Conservation (phyloP, 768 basidiomycete species). For the Phlegmacium glaucopus region DNA sequence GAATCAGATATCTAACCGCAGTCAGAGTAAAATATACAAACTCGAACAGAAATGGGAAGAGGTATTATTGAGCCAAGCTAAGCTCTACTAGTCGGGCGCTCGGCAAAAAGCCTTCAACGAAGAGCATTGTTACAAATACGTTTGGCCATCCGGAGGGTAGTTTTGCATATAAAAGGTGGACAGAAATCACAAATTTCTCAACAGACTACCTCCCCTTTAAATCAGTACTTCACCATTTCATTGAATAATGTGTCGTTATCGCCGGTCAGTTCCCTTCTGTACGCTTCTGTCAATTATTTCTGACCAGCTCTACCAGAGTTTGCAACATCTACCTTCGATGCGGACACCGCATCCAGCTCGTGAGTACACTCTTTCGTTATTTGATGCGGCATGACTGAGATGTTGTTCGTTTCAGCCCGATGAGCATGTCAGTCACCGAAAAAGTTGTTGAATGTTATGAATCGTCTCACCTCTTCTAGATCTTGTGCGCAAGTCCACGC, state of each 20-base stretch:
- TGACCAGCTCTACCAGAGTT: constrained; percentile 30
- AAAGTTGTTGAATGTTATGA: constrained; percentile 15
- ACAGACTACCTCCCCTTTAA: constrained; percentile 1
- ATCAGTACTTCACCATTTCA: constrained; percentile 1
- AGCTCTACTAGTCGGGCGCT: no score
- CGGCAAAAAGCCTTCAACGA: no score
- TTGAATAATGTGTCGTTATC: constrained; percentile 47
- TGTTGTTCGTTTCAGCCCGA: constrained; percentile 22
- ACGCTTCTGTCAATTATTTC: not conserved
- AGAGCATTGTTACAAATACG: not conserved
- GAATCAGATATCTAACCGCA: no score
- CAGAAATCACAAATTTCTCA: not conserved
- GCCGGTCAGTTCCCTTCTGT: constrained; percentile 40
- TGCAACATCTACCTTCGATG: constrained; percentile 49
- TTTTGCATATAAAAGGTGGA: no score
- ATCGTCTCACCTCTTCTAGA: constrained; percentile 26
- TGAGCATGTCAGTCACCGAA: constrained; percentile 19
- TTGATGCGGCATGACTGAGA: not conserved
- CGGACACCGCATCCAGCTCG: constrained; percentile 36
- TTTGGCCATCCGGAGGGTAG: no score
- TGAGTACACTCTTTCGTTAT: constrained; percentile 21
- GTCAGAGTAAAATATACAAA: no score
- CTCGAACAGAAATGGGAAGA: no score
- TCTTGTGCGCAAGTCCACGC: constrained; percentile 38
- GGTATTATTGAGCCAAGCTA: no score